Conservation (phyloP, 306 rosid species). For the Quercus agrifolia region DNA sequence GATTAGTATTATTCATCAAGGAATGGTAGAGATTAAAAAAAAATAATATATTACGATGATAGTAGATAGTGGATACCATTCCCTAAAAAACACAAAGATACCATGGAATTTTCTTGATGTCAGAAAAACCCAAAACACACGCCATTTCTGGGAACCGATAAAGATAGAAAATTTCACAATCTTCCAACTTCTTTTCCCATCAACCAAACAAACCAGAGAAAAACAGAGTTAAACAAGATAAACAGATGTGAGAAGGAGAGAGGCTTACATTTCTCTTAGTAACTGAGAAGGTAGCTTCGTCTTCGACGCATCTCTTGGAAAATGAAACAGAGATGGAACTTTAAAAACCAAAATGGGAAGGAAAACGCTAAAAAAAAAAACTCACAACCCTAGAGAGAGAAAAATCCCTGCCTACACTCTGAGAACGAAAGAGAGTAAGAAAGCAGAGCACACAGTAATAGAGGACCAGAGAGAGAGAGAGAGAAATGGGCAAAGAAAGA, state of each 20-base stretch:
- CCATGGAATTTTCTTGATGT: no score
- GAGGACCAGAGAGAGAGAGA: constrained; percentile 32
- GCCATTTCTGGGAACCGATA: no score
- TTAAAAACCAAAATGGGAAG: background rate
- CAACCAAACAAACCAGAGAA: background rate
- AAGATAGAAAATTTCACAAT: no score
- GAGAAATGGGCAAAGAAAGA: background rate
- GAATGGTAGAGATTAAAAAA: no score
- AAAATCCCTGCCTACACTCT: constrained; percentile 9
- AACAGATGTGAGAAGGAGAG: background rate
- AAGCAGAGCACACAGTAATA: background rate
- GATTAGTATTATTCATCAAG: no score
- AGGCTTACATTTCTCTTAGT: constrained; percentile 29
- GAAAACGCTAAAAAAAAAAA: constrained; percentile 10
- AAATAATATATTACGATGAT: no score
- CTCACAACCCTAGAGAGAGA: constrained; percentile 23
- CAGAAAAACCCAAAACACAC: no score
- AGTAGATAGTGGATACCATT: no score
- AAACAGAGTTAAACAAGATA: background rate
- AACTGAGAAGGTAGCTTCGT: constrained; percentile 11
- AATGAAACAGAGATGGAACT: constrained; percentile 29
- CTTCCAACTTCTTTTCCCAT: background rate
- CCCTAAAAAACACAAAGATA: no score
- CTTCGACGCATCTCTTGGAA: constrained; percentile 37
- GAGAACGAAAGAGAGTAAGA: background rate